Conservation (phyloP, 2,329 filamentous ascomycete species). For the Bipolaris cookei region DNA sequence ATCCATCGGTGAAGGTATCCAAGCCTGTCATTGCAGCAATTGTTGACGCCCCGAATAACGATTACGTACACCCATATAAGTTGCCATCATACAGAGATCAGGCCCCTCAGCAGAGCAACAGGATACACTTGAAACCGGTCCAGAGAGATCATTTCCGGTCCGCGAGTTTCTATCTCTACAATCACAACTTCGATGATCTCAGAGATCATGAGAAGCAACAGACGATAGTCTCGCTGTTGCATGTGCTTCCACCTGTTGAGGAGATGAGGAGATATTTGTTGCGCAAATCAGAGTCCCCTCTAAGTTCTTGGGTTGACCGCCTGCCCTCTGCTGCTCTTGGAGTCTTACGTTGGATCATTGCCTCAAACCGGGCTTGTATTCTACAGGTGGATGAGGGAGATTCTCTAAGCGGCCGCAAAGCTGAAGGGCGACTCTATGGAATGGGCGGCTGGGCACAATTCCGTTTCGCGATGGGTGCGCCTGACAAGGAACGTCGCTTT, state of each 20-base stretch:
- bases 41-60: neutral
- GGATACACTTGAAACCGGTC: neutral
- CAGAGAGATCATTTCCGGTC: conserved; percentile 35
- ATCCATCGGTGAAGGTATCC: conserved; percentile 50
- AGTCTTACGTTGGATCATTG: conserved; percentile 84
- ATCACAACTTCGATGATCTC: conserved; percentile 65
- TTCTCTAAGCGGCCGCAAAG: conserved; percentile 34
- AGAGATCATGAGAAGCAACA: conserved; percentile 54
- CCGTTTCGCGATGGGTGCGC: conserved; percentile 83
- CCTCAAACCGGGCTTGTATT: conserved; percentile 87
- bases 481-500: conserved; percentile 86
- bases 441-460: conserved; percentile 79
- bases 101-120: neutral
- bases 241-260: conserved; percentile 66
- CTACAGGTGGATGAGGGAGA: conserved; percentile 67
- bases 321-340: conserved; percentile 71
- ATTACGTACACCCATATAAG: neutral
- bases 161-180: conserved; percentile 55
- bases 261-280: conserved; percentile 62
- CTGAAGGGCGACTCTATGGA: conserved; percentile 64
- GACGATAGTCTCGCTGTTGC: conserved; percentile 60
- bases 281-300: conserved; percentile 46
- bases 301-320: conserved; percentile 61
- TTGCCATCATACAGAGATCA: neutral
- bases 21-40: conserved; percentile 29